These are phyloP conservation scores for rapeseed (Brassica napus) DNA, from an alignment of 345 rosid genomes.

Conservation along the genomic window Da-Ae NC_063443.1:13671501-13672000, in stretches of 20 bases:
- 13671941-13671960: background rate
- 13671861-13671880: background rate
- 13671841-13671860: background rate
- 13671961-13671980: background rate
- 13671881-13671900: background rate
- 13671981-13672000: background rate
- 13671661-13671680: conserved; percentile 37
- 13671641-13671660: conserved; percentile 35
- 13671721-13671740: conserved; percentile 30
- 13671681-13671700: conserved; percentile 36
- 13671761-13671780: background rate
- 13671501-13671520: background rate
- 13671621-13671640: conserved; percentile 17
- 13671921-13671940: background rate
- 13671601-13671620: conserved; percentile 18
- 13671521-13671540: conserved; percentile 16
- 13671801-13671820: background rate
- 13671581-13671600: conserved; percentile 18
- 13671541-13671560: background rate
- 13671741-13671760: conserved; percentile 19
- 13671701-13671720: background rate
- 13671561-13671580: conserved; percentile 28
- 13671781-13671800: background rate
- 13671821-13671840: background rate
- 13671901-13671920: background rate